Percentiles rank a stretch among this genome's conserved stretches.
Evolutionary conservation across 208 protist genomes (phyloP).

Genomic region (Novymonas esmeraldas): DNA sequence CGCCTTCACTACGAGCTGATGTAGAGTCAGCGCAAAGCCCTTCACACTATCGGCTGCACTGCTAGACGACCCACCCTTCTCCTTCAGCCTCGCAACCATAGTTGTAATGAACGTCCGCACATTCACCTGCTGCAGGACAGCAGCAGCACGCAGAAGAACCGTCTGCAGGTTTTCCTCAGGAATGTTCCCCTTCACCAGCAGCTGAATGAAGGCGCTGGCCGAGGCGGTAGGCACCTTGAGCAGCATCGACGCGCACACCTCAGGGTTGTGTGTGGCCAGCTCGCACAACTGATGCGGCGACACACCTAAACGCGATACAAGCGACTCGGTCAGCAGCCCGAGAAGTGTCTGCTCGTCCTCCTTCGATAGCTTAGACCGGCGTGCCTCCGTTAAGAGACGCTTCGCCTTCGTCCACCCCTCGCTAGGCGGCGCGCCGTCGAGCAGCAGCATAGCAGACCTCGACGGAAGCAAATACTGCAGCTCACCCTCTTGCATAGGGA

Average conservation of each 20-base stretch:
- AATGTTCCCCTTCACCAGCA: constrained; percentile 46
- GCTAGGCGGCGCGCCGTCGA: constrained; percentile 40
- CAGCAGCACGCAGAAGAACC: constrained; percentile 50
- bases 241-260: constrained; percentile 55
- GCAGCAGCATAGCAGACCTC: constrained; percentile 45
- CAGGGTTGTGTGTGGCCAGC: constrained; percentile 58
- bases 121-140: constrained; percentile 59
- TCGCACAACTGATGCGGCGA: constrained; percentile 37
- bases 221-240: constrained; percentile 39
- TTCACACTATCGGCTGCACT: constrained; percentile 46
- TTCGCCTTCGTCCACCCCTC: constrained; percentile 46
- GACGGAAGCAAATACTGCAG: constrained; percentile 55
- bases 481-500: constrained; percentile 58
- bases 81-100: constrained; percentile 49
- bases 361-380: constrained; percentile 32
- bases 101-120: constrained; percentile 49
- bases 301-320: constrained; percentile 48
- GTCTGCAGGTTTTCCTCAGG: constrained; percentile 48
- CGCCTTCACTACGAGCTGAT: constrained; percentile 59
- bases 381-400: constrained; percentile 36
- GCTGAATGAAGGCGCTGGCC: constrained; percentile 45
- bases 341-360: constrained; percentile 46
- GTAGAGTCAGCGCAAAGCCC: constrained; percentile 56
- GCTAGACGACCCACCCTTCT: constrained; percentile 25
- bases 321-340: constrained; percentile 37